These are phyloP conservation scores for Theileria luwenshuni DNA, from an alignment of 169 alveolate species.

Conservation along the genomic window DNA sequence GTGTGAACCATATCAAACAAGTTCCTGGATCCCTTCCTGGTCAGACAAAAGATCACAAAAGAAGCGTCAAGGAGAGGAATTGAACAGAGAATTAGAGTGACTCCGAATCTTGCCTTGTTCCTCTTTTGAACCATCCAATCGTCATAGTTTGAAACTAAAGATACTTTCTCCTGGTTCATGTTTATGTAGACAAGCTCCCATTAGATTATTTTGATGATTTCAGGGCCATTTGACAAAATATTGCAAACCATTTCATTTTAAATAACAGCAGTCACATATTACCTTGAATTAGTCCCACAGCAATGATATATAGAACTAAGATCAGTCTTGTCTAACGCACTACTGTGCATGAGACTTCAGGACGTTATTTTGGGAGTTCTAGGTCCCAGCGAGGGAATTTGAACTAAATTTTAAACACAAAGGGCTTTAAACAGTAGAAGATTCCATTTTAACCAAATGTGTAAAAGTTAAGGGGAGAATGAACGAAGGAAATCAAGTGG, in stretches of 20 bases:
- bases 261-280: no score
- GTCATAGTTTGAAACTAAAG: constrained; percentile 13
- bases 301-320: no score
- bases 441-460: background rate
- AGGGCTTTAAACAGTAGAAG: background rate
- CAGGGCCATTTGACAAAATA: constrained; percentile 10
- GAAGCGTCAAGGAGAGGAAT: constrained; percentile 12
- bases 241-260: no score
- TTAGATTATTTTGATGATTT: no score
- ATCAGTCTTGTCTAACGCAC: constrained; percentile 29
- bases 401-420: background rate
- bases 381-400: background rate
- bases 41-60: constrained; percentile 7
- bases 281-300: no score
- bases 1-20: background rate
- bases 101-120: constrained; percentile 6
- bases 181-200: no score
- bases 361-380: background rate
- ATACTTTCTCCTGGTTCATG: constrained; percentile 5
- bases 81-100: constrained; percentile 3
- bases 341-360: background rate
- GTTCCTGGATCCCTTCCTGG: background rate
- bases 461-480: background rate
- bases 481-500: background rate
- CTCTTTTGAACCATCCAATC: background rate